These are phyloP conservation scores for Populus trichocarpa DNA, from an alignment of 441 rosid species.

Conservation along the genomic window DNA sequence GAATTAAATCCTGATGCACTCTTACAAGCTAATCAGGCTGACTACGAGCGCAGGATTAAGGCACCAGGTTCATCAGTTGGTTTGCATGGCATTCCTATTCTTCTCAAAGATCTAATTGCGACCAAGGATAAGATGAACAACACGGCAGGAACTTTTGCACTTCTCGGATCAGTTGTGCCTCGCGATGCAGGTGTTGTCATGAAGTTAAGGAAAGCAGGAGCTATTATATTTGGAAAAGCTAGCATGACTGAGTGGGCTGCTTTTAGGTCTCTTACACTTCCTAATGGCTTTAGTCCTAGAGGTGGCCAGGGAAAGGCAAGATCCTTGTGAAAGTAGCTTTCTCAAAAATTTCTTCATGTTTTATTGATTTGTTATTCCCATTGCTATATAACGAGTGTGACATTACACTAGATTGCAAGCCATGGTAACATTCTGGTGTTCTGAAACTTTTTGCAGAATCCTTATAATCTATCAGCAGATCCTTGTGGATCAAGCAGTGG, in stretches of 20 bases:
- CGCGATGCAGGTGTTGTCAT: conserved; percentile 60
- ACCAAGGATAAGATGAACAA: conserved; percentile 71
- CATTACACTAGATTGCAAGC: too few species aligned
- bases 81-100: conserved; percentile 66
- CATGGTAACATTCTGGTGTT: not conserved
- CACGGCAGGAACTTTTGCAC: conserved; percentile 62
- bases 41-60: conserved; percentile 36
- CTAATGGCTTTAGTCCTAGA: conserved; percentile 49
- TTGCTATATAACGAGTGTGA: too few species aligned
- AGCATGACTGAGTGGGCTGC: conserved; percentile 66
- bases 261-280: conserved; percentile 23
- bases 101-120: conserved; percentile 62
- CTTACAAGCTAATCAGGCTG: conserved; percentile 52
- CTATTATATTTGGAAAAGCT: conserved; percentile 69
- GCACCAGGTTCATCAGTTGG: conserved; percentile 7
- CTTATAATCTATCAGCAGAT: conserved; percentile 48
- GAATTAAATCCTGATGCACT: conserved; percentile 72
- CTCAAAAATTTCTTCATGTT: too few species aligned
- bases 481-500: conserved; percentile 36
- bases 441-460: conserved; percentile 44
- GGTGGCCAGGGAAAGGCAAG: conserved; percentile 61
- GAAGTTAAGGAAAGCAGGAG: conserved; percentile 56
- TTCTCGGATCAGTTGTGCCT: conserved; percentile 56
- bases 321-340: too few species aligned
- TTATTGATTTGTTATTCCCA: too few species aligned